Conservation (phyloP, 768 basidiomycete species). For the Pholiota microspora region DNA sequence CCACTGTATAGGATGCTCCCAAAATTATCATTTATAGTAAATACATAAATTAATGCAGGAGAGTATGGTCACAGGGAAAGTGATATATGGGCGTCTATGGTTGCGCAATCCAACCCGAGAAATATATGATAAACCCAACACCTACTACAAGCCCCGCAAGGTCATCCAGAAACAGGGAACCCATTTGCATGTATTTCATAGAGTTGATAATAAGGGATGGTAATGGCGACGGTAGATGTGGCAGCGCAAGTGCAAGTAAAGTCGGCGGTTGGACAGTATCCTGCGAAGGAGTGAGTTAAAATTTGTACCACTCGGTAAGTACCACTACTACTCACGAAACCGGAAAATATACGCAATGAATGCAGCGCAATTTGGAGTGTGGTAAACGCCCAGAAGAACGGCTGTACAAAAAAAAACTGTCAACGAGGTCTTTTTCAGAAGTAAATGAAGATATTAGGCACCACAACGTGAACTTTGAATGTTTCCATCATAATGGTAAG, state of each 20-base stretch:
- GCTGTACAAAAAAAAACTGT: slow-evolving; percentile 35
- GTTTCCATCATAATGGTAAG: slow-evolving; percentile 20
- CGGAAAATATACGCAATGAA: slow-evolving; percentile 67
- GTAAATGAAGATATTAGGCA: slow-evolving; percentile 31
- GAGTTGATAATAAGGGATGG: slow-evolving; percentile 60
- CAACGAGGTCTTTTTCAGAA: no score
- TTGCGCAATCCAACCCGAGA: slow-evolving; percentile 44
- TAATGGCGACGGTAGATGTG: slow-evolving; percentile 64
- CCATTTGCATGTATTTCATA: slow-evolving; percentile 70
- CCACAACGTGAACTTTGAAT: slow-evolving; percentile 54
- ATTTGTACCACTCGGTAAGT: not conserved
- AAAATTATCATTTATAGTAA: slow-evolving; percentile 12
- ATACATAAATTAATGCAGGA: slow-evolving; percentile 19
- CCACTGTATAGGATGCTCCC: not conserved
- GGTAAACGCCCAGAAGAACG: slow-evolving; percentile 82
- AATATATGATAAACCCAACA: slow-evolving; percentile 60
- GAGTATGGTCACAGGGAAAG: slow-evolving; percentile 6
- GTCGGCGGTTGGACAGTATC: slow-evolving; percentile 58
- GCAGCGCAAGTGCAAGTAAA: slow-evolving; percentile 56
- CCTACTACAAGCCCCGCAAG: slow-evolving; percentile 69
- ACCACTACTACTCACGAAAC: slow-evolving; percentile 47
- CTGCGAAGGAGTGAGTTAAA: slow-evolving; percentile 29
- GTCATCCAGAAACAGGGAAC: slow-evolving; percentile 66
- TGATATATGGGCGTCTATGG: slow-evolving; percentile 4
- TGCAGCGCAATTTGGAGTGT: slow-evolving; percentile 71